Percentiles rank a stretch among this genome's conserved stretches.
These are phyloP conservation scores for Penicillium sp. DNA, from an alignment of 2,329 filamentous ascomycete species.

Conservation along the genomic window DNA sequence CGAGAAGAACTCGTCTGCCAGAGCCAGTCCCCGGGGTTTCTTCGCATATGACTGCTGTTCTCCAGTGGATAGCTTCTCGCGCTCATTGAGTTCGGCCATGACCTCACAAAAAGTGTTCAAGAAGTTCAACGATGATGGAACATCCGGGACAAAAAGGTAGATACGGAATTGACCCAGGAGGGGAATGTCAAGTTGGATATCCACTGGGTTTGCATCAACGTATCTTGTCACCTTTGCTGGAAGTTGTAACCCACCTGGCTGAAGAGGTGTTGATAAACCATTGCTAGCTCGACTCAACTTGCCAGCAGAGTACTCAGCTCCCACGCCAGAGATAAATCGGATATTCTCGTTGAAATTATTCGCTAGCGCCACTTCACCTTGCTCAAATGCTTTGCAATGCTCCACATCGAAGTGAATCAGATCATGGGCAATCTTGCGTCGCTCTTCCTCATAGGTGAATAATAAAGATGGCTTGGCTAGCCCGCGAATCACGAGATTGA, in stretches of 20 bases:
- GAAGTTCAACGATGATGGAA: slow-evolving; percentile 58
- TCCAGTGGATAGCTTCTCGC: slow-evolving; percentile 60
- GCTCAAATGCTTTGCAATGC: slow-evolving; percentile 55
- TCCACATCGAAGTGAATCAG: slow-evolving; percentile 38
- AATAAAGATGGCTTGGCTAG: slow-evolving; percentile 25
- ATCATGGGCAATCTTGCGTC: slow-evolving; percentile 32
- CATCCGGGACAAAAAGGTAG: slow-evolving; percentile 68
- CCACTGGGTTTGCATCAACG: slow-evolving; percentile 75
- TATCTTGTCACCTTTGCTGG: slow-evolving; percentile 73
- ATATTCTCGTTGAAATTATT: slow-evolving; percentile 71
- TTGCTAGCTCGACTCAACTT: slow-evolving; percentile 55
- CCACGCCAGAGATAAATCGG: slow-evolving; percentile 72
- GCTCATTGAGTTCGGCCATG: slow-evolving; percentile 48
- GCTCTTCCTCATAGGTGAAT: slow-evolving; percentile 32
- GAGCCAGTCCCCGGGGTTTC: slow-evolving; percentile 58
- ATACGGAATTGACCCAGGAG: slow-evolving; percentile 76
- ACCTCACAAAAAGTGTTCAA: slow-evolving; percentile 60
- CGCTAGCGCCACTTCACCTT: slow-evolving; percentile 64
- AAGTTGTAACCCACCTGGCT: slow-evolving; percentile 52
- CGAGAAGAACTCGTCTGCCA: slow-evolving; percentile 66
- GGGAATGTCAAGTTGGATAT: slow-evolving; percentile 76
- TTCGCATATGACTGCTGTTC: slow-evolving; percentile 63
- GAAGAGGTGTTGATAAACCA: slow-evolving; percentile 36
- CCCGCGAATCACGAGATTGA: slow-evolving; percentile 30
- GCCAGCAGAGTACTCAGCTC: slow-evolving; percentile 67